These are phyloP conservation scores for Coemansia sp. DNA, from an alignment of 192 early-diverging fungal genomes.

Conservation along the genomic window DNA sequence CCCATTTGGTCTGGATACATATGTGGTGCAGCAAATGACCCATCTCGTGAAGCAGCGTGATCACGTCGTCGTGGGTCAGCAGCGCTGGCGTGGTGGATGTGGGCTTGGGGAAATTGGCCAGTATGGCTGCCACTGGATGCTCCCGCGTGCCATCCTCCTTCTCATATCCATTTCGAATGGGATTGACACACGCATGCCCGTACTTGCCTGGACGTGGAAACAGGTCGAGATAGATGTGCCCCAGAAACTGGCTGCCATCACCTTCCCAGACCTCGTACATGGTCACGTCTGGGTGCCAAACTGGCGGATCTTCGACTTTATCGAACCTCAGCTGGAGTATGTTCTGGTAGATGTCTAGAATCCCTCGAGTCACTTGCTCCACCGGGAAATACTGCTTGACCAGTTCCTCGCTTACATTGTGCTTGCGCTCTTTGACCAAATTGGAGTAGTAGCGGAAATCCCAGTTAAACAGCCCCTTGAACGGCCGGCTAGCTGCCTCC, in stretches of 20 bases:
- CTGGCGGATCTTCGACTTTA: constrained; percentile 56
- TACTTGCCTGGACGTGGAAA: constrained; percentile 69
- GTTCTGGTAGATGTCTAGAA: constrained; percentile 70
- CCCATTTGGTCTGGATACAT: constrained; percentile 65
- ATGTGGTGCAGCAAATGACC: constrained; percentile 65
- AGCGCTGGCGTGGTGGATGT: constrained; percentile 66
- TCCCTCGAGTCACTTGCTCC: constrained; percentile 61
- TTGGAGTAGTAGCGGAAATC: constrained; percentile 74
- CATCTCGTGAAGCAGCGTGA: constrained; percentile 80
- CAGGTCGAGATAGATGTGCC: constrained; percentile 73
- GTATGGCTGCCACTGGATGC: constrained; percentile 63
- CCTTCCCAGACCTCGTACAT: constrained; percentile 70
- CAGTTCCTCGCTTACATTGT: constrained; percentile 67
- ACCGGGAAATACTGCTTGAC: constrained; percentile 77
- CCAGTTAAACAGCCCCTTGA: constrained; percentile 66
- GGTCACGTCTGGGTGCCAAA: constrained; percentile 77
- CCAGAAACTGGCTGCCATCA: constrained; percentile 48
- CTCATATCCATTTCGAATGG: constrained; percentile 59
- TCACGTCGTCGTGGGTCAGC: constrained; percentile 75
- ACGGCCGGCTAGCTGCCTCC: constrained; percentile 47
- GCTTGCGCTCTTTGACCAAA: constrained; percentile 65
- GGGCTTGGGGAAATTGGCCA: constrained; percentile 63
- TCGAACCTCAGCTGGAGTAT: constrained; percentile 67
- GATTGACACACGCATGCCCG: constrained; percentile 70
- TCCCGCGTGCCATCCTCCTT: constrained; percentile 50